Conservation (phyloP, 164 flowering plant genomes). For the Echeveria elegans region DNA sequence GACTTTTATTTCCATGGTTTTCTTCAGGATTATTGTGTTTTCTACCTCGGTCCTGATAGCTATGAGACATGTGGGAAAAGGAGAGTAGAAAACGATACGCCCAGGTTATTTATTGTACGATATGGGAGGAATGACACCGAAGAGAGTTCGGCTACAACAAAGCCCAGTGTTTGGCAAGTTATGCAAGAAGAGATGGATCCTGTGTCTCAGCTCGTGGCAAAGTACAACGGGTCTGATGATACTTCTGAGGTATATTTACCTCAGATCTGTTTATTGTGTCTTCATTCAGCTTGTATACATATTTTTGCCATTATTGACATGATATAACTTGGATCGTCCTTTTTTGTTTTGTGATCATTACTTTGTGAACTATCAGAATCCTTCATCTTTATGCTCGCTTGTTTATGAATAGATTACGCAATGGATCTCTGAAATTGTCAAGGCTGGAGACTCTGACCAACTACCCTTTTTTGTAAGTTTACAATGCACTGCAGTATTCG, state of each 20-base stretch:
- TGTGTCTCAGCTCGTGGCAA: slow-evolving; percentile 84
- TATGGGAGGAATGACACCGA: slow-evolving; percentile 58
- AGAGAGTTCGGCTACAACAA: slow-evolving; percentile 29
- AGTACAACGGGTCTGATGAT: slow-evolving; percentile 66
- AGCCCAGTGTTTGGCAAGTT: slow-evolving; percentile 35
- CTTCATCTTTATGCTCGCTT: not conserved
- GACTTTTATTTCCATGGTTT: slow-evolving; percentile 3
- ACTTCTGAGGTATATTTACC: slow-evolving; percentile 40
- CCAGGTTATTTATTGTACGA: slow-evolving; percentile 69
- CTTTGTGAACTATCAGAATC: not conserved
- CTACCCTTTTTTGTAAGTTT: slow-evolving; percentile 78
- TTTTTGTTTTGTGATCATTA: not conserved
- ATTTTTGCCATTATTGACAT: too few relatives aligned
- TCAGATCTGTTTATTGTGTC: not conserved
- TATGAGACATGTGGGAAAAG: slow-evolving; percentile 83
- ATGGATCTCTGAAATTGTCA: slow-evolving; percentile 72
- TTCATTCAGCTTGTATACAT: not conserved
- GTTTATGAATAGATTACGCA: slow-evolving; percentile 45
- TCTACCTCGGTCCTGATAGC: slow-evolving; percentile 61
- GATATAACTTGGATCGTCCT: not conserved
- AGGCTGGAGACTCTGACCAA: slow-evolving; percentile 76
- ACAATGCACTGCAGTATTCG: not conserved
- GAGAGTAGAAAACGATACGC: slow-evolving; percentile 54
- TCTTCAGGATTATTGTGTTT: slow-evolving; percentile 64
- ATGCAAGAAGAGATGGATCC: slow-evolving; percentile 42